Evolutionary conservation across 768 basidiomycete genomes (phyloP).

Genomic region (Trametes maxima): DNA sequence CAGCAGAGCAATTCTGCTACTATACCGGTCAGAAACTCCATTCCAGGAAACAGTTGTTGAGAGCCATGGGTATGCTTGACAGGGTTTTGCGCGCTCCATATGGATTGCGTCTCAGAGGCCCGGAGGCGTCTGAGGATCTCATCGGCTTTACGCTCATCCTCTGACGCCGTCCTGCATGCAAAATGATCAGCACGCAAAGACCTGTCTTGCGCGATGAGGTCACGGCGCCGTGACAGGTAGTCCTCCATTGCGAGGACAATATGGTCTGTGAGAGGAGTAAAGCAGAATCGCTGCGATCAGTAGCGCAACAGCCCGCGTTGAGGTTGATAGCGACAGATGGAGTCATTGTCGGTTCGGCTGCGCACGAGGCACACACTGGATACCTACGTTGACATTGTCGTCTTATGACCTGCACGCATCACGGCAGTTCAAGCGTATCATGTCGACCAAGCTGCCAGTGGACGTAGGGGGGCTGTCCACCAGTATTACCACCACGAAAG

Average conservation of each 20-base stretch:
- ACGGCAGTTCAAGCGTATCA: too few species aligned
- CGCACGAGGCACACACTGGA: too few species aligned
- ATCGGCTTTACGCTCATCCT: constrained; percentile 55
- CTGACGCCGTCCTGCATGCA: not conserved
- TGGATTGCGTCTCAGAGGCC: constrained; percentile 48
- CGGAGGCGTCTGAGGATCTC: constrained; percentile 55
- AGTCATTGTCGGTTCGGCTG: too few species aligned
- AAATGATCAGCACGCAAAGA: constrained; percentile 24
- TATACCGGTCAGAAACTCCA: constrained; percentile 73
- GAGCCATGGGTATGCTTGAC: constrained; percentile 38
- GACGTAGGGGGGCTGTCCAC: too few species aligned
- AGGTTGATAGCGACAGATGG: too few species aligned
- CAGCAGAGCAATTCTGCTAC: not conserved
- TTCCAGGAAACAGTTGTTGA: constrained; percentile 70
- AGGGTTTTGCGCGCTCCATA: constrained; percentile 53
- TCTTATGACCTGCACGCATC: too few species aligned
- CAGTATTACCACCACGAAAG: too few species aligned
- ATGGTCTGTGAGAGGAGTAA: not conserved
- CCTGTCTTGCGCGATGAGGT: constrained; percentile 27
- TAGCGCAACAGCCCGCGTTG: too few species aligned
- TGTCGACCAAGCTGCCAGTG: too few species aligned
- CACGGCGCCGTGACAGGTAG: constrained; percentile 22
- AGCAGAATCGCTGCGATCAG: too few species aligned
- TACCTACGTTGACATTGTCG: too few species aligned
- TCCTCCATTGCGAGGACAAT: not conserved